Evolutionary conservation across 2,329 filamentous ascomycete genomes (phyloP), one percentile per base, ranked within the genome.

Genomic region (Aspergillus sp.): DNA sequence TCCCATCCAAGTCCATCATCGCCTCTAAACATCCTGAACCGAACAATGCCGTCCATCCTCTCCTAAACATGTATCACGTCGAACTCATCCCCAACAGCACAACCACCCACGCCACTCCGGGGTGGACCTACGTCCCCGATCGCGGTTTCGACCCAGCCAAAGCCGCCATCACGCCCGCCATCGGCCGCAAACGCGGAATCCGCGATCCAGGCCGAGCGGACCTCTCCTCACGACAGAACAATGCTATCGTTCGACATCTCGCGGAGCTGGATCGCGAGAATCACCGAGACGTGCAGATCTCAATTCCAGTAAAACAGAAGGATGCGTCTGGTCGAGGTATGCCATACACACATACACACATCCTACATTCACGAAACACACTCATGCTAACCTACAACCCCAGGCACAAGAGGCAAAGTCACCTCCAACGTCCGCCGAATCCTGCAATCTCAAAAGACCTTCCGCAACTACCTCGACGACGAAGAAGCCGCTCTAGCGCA

Each of bases 41-140:
- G 27, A 54, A 36, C 27, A 38, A 42, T 10, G 49, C 47, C 21
- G 55, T 42, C 30, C 19, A 51, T 15, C 30, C 13, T 23, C n/a
- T 25, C 53, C n/a, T 5, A 36, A 57, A 38, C 47, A 88, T 88
- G 83, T 85, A 85, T 67, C 89, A 90, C 69, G 91, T 98, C 69
- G 88, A 96, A 77, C 89, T 96, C 68, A 81, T 97, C 59, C 90
- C 91, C 38, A 30, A 30, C 27, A 87, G 86, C 71, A 81, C 87
- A 27, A 87, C 86, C 62, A 87, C 87, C 15, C 85, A 86, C 48
- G 81, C 84, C 48, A 90, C 91, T 1, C 92, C 94, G 1, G 94
- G 94, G 70, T 98, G 92, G 90, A 92, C 92, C 11, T 96, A 96
- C 74, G 91, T 97, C 1, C 88, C 92, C 30, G 91, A 96, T 72